A percentile compares a stretch with the other conserved stretches of the same genome.
Evolutionary conservation across 78 protist genomes (phyloP).

Genomic region (Dictyostelium purpureum): DNA sequence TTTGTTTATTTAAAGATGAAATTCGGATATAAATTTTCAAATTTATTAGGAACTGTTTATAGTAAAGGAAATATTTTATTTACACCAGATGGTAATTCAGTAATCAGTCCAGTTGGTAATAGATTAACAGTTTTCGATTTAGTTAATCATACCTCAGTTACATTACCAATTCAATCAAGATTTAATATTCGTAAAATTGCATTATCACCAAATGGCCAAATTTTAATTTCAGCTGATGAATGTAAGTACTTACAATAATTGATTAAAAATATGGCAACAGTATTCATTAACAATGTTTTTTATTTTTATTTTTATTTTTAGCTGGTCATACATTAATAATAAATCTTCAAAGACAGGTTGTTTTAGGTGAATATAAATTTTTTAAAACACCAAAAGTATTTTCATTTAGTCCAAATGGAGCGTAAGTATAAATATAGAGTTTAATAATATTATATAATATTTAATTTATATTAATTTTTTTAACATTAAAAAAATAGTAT

Average conservation of each 20-base stretch:
- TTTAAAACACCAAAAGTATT: constrained; percentile 1
- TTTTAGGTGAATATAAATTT: constrained; percentile 26
- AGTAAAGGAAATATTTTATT: constrained; percentile 92
- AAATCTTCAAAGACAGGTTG: constrained; percentile 43
- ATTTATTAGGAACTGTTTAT: constrained; percentile 95
- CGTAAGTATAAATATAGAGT: neutral
- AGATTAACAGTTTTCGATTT: constrained; percentile 92
- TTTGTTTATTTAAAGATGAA: constrained; percentile 5
- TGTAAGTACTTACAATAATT: neutral
- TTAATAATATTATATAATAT: neutral
- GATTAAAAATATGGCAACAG: neutral
- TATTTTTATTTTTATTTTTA: neutral
- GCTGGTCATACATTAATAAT: constrained; percentile 38
- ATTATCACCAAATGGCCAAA: constrained; percentile 87
- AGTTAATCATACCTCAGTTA: constrained; percentile 65
- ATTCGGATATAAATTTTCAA: constrained; percentile 83
- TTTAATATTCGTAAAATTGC: constrained; percentile 78
- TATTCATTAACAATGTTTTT: neutral
- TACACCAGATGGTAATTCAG: constrained; percentile 92
- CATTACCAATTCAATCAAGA: constrained; percentile 87
- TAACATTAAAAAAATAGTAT: neutral
- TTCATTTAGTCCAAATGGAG: constrained; percentile 53
- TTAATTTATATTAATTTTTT: neutral
- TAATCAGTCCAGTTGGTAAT: constrained; percentile 95
- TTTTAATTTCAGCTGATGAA: constrained; percentile 80